Evolutionary conservation across 106 monocot species (phyloP).

Genomic region (Triglochin maritima): DNA sequence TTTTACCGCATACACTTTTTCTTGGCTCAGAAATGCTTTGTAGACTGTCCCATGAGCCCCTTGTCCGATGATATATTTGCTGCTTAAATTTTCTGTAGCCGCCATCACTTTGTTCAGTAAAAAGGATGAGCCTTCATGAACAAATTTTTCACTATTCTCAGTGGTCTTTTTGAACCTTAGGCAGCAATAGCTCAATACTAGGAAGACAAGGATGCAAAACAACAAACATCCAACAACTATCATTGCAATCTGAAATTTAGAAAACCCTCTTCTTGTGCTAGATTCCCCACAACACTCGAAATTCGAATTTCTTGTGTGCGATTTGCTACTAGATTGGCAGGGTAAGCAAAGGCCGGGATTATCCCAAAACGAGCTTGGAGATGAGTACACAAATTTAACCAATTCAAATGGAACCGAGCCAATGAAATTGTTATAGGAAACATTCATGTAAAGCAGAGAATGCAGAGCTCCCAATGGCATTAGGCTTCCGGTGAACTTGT

Average conservation of each 20-base stretch:
- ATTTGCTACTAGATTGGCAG: slow-evolving; percentile 18
- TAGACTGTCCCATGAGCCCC: slow-evolving; percentile 88
- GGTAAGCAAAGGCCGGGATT: slow-evolving; percentile 55
- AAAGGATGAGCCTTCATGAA: slow-evolving; percentile 58
- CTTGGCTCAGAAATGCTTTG: slow-evolving; percentile 44
- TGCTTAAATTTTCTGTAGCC: slow-evolving; percentile 71
- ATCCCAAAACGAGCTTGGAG: slow-evolving; percentile 63
- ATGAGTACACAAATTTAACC: slow-evolving; percentile 37
- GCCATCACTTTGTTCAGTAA: slow-evolving; percentile 61
- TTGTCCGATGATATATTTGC: slow-evolving; percentile 49
- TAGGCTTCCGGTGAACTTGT: slow-evolving; percentile 56
- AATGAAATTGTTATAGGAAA: slow-evolving; percentile 61
- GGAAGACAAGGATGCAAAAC: slow-evolving; percentile 27
- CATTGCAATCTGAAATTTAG: slow-evolving; percentile 17
- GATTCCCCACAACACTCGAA: slow-evolving; percentile 27
- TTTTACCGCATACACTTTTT: slow-evolving; percentile 69
- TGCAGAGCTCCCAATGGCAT: slow-evolving; percentile 19
- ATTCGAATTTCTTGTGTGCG: slow-evolving; percentile 13
- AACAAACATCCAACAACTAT: slow-evolving; percentile 34
- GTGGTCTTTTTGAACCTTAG: slow-evolving; percentile 10
- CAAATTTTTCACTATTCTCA: slow-evolving; percentile 8
- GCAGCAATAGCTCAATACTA: slow-evolving; percentile 16
- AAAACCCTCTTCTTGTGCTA: slow-evolving; percentile 11
- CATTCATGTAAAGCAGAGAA: slow-evolving; percentile 40
- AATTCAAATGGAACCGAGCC: slow-evolving; percentile 46